These are phyloP conservation scores for Wallacemonas sp. DNA, from an alignment of 208 protist species.

Conservation along the genomic window DNA sequence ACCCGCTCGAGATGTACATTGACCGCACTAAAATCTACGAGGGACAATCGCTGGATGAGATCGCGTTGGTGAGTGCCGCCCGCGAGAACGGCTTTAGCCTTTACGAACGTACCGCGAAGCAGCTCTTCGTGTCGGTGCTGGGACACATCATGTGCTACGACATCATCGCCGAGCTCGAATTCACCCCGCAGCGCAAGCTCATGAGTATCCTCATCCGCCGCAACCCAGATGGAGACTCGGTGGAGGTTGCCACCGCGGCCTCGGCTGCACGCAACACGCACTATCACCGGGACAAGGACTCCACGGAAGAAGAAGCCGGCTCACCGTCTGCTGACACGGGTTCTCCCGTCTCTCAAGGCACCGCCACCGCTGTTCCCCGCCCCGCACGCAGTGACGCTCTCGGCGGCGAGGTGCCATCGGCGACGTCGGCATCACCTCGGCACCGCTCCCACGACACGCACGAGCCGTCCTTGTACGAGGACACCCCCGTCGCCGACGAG, in stretches of 20 bases:
- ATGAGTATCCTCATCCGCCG: constrained; percentile 83
- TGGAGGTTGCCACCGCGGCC: constrained; percentile 18
- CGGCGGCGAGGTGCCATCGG: no score
- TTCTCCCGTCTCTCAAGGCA: no score
- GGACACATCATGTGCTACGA: constrained; percentile 71
- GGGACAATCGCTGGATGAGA: constrained; percentile 91
- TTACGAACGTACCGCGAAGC: constrained; percentile 52
- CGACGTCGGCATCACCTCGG: no score
- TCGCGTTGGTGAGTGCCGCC: constrained; percentile 85
- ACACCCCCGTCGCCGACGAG: constrained; percentile 1
- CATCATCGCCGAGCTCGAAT: constrained; percentile 82
- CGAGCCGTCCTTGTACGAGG: not conserved
- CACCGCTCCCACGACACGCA: no score
- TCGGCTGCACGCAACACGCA: constrained; percentile 21
- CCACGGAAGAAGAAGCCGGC: not conserved
- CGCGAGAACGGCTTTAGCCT: constrained; percentile 80
- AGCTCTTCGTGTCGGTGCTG: constrained; percentile 66
- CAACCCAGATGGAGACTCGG: constrained; percentile 36
- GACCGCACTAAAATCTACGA: constrained; percentile 85
- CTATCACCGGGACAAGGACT: constrained; percentile 29
- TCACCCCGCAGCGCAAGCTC: constrained; percentile 80
- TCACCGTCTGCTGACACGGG: no score
- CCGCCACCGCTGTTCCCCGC: no score
- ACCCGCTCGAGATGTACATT: constrained; percentile 29
- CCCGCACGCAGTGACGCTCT: no score